Percentiles rank a stretch among this genome's conserved stretches.
These are phyloP conservation scores for Ogataea nitratoaversa DNA, from an alignment of 805 yeast species.

Conservation along the genomic window DNA sequence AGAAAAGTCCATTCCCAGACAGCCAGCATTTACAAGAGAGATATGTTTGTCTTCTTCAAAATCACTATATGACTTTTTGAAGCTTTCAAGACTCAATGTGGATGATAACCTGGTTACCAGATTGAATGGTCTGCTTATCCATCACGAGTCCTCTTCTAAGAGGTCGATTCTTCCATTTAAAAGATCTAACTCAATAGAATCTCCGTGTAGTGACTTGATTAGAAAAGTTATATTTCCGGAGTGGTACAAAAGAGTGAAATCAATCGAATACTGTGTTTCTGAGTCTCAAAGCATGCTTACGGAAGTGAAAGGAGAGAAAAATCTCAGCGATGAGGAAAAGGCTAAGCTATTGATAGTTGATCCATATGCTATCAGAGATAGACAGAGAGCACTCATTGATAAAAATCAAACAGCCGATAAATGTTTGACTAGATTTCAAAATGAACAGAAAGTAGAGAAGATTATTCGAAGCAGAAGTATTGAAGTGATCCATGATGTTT, in stretches of 20 bases:
- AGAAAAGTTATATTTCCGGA: conserved; percentile 37
- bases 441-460: conserved; percentile 38
- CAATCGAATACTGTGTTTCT: conserved; percentile 39
- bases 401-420: conserved; percentile 27
- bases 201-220: conserved; percentile 35
- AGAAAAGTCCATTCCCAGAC: conserved; percentile 19
- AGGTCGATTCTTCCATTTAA: conserved; percentile 20
- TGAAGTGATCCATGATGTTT: conserved; percentile 32
- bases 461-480: conserved; percentile 36
- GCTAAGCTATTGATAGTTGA: conserved; percentile 35
- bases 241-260: conserved; percentile 40
- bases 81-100: conserved; percentile 32
- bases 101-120: conserved; percentile 46
- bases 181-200: conserved; percentile 6
- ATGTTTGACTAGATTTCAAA: conserved; percentile 33
- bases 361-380: conserved; percentile 46
- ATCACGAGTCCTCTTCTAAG: conserved; percentile 19
- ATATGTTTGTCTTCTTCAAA: conserved; percentile 31
- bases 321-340: conserved; percentile 17
- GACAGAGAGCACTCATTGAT: conserved; percentile 26
- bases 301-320: conserved; percentile 26
- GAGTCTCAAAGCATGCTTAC: conserved; percentile 28
- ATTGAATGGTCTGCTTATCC: conserved; percentile 36
- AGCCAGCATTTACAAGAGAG: conserved; percentile 25
- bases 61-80: conserved; percentile 34